A percentile compares a stretch with the other conserved stretches of the same genome.
Conservation (phyloP, 139 green algal species). For the Diplosphaera chodatii region DNA sequence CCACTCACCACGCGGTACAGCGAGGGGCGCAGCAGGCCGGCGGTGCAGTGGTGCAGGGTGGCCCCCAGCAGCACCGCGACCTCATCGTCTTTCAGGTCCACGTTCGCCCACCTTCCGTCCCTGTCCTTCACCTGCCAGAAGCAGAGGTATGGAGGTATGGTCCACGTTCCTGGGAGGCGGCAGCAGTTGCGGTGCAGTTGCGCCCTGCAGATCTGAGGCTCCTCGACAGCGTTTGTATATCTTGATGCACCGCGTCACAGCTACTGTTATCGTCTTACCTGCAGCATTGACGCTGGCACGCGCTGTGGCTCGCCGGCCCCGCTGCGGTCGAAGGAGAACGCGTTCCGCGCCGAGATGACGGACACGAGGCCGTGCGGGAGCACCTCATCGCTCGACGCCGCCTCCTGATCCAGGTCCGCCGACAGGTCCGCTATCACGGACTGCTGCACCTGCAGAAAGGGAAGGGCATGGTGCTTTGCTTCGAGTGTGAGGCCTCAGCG, state of each 20-base stretch:
- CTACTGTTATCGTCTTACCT: too few relatives aligned
- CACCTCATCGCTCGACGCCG: background rate
- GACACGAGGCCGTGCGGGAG: background rate
- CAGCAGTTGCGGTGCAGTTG: too few relatives aligned
- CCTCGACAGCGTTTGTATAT: too few relatives aligned
- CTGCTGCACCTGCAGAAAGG: background rate
- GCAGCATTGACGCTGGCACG: background rate
- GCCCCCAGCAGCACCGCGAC: background rate
- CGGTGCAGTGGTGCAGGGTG: background rate
- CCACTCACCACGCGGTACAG: background rate
- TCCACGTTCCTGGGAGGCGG: too few relatives aligned
- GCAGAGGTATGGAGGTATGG: too few relatives aligned
- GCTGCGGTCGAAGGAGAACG: background rate
- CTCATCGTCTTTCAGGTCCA: background rate
- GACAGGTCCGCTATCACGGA: background rate
- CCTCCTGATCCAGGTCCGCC: background rate
- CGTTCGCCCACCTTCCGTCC: background rate
- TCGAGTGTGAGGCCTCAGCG: too few relatives aligned
- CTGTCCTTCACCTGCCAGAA: background rate
- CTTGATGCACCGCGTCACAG: too few relatives aligned
- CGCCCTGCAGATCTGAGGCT: too few relatives aligned
- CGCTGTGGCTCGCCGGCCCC: background rate
- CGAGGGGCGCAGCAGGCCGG: background rate
- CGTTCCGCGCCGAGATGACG: background rate
- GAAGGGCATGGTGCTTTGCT: too few relatives aligned